Evolutionary conservation across 1,139 yeast species (phyloP), one percentile per base, ranked within the genome.

Genomic region (Sugiyamaella neomexicana): DNA sequence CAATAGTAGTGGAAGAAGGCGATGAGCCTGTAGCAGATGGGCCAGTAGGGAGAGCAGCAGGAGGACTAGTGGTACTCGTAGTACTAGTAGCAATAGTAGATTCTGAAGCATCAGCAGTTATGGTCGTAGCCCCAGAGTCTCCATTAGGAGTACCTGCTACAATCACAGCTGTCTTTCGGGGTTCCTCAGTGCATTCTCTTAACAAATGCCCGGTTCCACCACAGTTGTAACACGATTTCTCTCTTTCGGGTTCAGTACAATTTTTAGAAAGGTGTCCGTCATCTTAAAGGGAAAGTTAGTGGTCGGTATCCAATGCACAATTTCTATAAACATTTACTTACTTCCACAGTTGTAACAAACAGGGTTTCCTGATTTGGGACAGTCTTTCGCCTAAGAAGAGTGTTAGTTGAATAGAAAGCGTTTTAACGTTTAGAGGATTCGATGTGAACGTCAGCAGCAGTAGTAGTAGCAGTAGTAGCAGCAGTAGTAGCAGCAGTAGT

Each of bases 151-250:
- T 23, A 9, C 50, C 16, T 38, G 42, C 13, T 17, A 44, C 57
- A 20, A 49, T 46, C n/a, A 46, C 53, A n/a, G 46, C 56, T 34
- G 55, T 47, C 53, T 47, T 56, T 27, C 54, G 53, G 41, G 67
- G 58, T 52, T 65, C 62, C 58, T 60, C 62, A 34, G 68, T 68
- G 62, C 72, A 67, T 85, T 74, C 83, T 79, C 77, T 82, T 82
- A 63, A 91, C 81, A 69, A 80, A 78, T 90, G 97, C 56, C 96
- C 97, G 62, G 84, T 78, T 70, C 85, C 83, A 62, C 89, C 88
- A 73, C 97, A 90, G 72, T 86, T 86, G 84, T 83, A 90, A 75
- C 97, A 90, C 6, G 71, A 55, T 63, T 70, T 70, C 51, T 68
- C 72, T 55, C 64, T 65, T 34, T 65, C 61, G 23, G 71, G 72